Base-by-base conservation (phyloP, 805 yeast species). In the Priceomyces haplophilus region DNA sequence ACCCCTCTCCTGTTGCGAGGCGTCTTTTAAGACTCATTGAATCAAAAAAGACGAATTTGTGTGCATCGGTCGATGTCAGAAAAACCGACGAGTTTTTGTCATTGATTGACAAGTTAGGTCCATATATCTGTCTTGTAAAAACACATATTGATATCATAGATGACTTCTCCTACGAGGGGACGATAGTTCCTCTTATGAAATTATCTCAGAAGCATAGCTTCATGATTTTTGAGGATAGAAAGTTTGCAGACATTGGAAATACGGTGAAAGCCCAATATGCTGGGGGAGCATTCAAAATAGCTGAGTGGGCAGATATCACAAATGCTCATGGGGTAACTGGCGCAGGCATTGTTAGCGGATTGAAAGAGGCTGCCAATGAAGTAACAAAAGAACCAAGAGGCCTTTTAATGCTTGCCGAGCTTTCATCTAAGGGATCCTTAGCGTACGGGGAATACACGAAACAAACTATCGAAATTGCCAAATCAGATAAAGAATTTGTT, bases 271-370 rank as follows among this genome's bases (percentile, higher is more conserved):
- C 88, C 35, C 99, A 93, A 65, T 93, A 91, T 64, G 72, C 85
- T 24, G 88, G 95, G 30, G 99, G 99, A 35, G 83, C 88, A 8
- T 89, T 80, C 70, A 82, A 79, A 58, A 91, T 91, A 47, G 93
- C 96, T 11, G 69, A 82, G 55, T 93, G 99, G 99, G 82, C 98
- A 0, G 97, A 93, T 58, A 89, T 93, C 52, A 91, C 98, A 27
- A 93, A 93, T 63, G 98, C 98, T 0, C 99, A 93, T 57, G 95
- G 97, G 45, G 90, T 93, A 24, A 91, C 98, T 2, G 99, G 99
- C 17, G 82, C 84, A 0, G 97, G 98, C 10, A 86, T 93, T 42
- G 95, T 93, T 5, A 72, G 79, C 34, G 99, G 99, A 0, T 75
- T 93, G 53, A 85, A 83, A 52, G 85, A 82, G 54, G 97, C 93